Conservation (phyloP, 179 eudicot species). For the Silene noctiflora region DNA sequence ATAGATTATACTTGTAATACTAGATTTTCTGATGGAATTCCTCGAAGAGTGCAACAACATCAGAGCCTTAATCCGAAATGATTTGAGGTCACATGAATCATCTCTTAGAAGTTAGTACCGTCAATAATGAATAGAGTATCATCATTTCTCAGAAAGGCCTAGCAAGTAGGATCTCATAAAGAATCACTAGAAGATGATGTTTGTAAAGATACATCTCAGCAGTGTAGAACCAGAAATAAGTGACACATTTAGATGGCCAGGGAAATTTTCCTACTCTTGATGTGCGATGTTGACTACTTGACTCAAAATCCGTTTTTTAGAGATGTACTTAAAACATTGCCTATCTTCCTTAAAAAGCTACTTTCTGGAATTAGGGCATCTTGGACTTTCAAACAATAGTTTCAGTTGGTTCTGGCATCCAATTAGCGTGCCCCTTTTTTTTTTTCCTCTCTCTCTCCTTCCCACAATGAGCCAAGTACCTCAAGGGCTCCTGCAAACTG, state of each 20-base stretch:
- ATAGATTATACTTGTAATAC: not conserved
- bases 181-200: not conserved
- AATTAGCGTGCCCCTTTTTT: too few species aligned
- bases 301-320: not conserved
- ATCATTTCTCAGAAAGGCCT: not conserved
- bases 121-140: not conserved
- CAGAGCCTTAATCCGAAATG: not conserved
- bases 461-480: too few species aligned
- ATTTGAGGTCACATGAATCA: not conserved
- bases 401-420: too few species aligned
- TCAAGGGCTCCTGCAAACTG: too few species aligned
- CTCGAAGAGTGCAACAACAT: not conserved
- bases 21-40: not conserved
- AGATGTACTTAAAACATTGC: not conserved
- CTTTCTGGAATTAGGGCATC: not conserved
- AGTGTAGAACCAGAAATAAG: not conserved
- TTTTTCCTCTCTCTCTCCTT: too few species aligned
- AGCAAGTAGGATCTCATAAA: not conserved
- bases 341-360: not conserved
- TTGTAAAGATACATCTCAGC: not conserved
- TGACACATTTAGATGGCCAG: not conserved
- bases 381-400: not conserved
- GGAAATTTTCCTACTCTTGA: too few species aligned
- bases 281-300: not conserved
- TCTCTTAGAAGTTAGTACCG: not conserved